Evolutionary conservation across 2,329 filamentous ascomycete genomes (phyloP), one percentile per base, ranked within the genome.

Genomic region (Verticillium nonalfalfae): DNA sequence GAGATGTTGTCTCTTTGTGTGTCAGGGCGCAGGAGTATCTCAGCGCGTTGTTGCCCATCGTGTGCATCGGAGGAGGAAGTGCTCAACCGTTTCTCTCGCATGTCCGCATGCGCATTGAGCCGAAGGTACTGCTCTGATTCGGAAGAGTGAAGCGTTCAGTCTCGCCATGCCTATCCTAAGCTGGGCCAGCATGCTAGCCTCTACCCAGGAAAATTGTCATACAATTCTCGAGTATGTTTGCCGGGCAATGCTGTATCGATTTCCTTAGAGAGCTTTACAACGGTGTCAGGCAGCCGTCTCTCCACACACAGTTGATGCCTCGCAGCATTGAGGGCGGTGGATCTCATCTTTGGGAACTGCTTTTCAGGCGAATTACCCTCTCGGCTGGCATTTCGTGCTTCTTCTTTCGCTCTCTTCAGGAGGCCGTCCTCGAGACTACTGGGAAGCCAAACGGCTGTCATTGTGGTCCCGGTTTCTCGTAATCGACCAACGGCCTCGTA

Each of bases 21-120:
- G 26, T 26, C 2, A 26, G 26, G 26, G 3, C 26, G 26, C 4
- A 26, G 26, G 34, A 57, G 34, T 21, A 26, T 57, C 56, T 39
- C 34, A n/a, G 56, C 36, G 7, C n/a, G 36, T 11, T 59, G 45
- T 54, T 13, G 66, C 69, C 71, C 65, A 72, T 61, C 68, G 67
- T 60, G 33, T 65, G 60, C 61, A 71, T 64, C 63, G 63, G 62
- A 70, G 70, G 61, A 71, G 66, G 34, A 71, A 69, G 65, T 70
- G 64, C 55, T 70, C 64, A n/a, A 68, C 66, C 35, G 63, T 71
- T 59, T 71, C 67, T 70, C 60, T 67, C 31, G 58, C 64, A 57
- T 62, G 57, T 33, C 62, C 62, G 39, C 60, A 64, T 21, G 57
- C 60, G 54, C 58, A 66, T 58, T 62, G 52, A 31, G 59, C 54